phyloP scores from a whole-genome alignment of 2,329 filamentous ascomycete genomes.

The Penicillium italicum region DNA sequence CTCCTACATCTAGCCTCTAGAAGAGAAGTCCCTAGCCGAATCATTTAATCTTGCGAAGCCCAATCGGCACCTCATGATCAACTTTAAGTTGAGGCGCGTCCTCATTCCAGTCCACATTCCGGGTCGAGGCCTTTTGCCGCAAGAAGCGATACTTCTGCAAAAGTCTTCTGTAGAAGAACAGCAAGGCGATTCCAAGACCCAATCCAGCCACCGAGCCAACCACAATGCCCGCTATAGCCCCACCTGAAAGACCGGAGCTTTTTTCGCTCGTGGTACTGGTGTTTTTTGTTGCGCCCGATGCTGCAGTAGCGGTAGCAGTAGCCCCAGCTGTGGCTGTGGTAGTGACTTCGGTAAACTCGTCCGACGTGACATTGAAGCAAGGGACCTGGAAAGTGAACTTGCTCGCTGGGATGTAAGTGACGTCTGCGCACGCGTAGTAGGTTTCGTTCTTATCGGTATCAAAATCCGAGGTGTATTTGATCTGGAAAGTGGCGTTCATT shows the following conservation, averaged over 20 bases:
- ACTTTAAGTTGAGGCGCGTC: neutral
- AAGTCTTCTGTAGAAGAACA: conserved; percentile 10
- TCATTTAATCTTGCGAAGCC: neutral
- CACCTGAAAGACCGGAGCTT: conserved; percentile 30
- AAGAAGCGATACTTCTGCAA: neutral
- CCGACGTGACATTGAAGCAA: conserved; percentile 46
- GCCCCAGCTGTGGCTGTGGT: conserved; percentile 18
- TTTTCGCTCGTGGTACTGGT: neutral
- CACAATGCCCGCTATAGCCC: conserved; percentile 46
- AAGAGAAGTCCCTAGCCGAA: neutral
- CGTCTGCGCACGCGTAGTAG: conserved; percentile 49
- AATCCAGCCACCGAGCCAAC: conserved; percentile 25
- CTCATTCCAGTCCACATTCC: neutral
- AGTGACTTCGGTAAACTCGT: conserved; percentile 17
- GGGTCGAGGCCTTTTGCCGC: neutral
- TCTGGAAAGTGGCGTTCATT: conserved; percentile 46
- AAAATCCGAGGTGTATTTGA: conserved; percentile 44
- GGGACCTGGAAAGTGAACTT: conserved; percentile 44
- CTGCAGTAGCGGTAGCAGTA: conserved; percentile 6
- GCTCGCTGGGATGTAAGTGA: conserved; percentile 42
- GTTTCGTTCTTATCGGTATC: conserved; percentile 43
- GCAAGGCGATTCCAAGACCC: conserved; percentile 13
- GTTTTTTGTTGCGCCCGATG: conserved; percentile 9
- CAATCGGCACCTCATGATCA: neutral
- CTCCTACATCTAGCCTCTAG: neutral